Evolutionary conservation across 2,329 filamentous ascomycete species (phyloP).

Genomic region (Parastagonospora nodorum): DNA sequence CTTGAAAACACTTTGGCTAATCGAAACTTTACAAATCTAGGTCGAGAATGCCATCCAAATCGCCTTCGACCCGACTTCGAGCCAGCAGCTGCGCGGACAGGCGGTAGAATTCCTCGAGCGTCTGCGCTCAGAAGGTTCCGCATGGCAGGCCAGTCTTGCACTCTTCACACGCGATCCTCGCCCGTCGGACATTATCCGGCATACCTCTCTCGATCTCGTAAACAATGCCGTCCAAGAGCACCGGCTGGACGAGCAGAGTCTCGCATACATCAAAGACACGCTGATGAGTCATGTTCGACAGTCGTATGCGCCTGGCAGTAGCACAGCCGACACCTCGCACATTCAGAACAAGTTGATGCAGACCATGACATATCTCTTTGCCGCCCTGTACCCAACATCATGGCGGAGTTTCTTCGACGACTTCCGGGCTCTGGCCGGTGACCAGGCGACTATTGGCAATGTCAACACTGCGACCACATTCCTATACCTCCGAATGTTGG

Average conservation of each 20-base stretch:
- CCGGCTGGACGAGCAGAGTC: constrained; percentile 71
- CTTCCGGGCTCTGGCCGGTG: constrained; percentile 75
- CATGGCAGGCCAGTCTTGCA: constrained; percentile 86
- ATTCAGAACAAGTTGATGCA: constrained; percentile 98
- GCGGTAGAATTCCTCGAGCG: constrained; percentile 81
- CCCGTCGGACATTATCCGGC: constrained; percentile 80
- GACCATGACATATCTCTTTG: constrained; percentile 92
- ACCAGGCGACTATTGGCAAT: constrained; percentile 58
- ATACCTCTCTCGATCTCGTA: constrained; percentile 89
- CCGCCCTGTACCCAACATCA: constrained; percentile 79
- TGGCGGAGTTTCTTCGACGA: constrained; percentile 94
- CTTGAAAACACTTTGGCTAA: not conserved
- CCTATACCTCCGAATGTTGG: constrained; percentile 85
- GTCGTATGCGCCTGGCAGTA: constrained; percentile 68
- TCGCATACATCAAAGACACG: constrained; percentile 78
- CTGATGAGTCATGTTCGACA: constrained; percentile 80
- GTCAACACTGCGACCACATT: constrained; percentile 78
- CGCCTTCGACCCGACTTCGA: constrained; percentile 80
- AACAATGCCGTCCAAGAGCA: constrained; percentile 88
- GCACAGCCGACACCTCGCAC: constrained; percentile 69
- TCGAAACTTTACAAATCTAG: constrained; percentile 51
- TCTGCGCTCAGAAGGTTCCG: constrained; percentile 78
- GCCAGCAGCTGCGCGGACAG: constrained; percentile 75
- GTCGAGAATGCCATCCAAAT: constrained; percentile 96
- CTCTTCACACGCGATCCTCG: constrained; percentile 82